Percentiles rank a stretch among this genome's conserved stretches.
Conservation (phyloP, 2,329 filamentous ascomycete species). For the Fusarium drepaniforme region DNA sequence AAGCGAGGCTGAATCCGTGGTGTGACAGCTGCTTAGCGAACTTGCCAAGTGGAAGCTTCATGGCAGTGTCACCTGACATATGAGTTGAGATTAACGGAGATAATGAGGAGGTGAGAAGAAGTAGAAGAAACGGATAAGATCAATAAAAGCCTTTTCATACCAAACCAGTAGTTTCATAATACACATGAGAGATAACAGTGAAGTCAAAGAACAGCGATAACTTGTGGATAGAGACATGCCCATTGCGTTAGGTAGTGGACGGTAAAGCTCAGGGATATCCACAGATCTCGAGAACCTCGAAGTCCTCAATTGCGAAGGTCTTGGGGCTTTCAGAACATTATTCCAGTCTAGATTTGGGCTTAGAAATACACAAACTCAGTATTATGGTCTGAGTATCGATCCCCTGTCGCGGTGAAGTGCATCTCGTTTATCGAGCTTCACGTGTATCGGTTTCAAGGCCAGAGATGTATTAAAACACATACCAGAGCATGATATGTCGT, state of each 20-base stretch:
- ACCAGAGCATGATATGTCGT: not conserved
- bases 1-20: not conserved
- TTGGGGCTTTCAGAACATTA: no score
- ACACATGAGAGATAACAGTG: not conserved
- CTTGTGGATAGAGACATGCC: not conserved
- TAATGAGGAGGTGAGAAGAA: not conserved
- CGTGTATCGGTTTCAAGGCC: no score
- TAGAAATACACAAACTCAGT: no score
- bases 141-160: not conserved
- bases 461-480: no score
- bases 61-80: not conserved
- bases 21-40: not conserved
- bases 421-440: no score
- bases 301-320: not conserved
- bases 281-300: not conserved
- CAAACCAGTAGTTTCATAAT: not conserved
- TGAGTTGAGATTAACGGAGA: not conserved
- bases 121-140: not conserved
- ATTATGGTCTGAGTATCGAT: no score
- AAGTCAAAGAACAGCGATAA: not conserved
- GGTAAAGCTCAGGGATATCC: not conserved
- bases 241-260: not conserved
- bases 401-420: no score
- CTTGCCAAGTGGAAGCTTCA: not conserved
- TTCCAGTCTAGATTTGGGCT: no score